Evolutionary conservation across 345 rosid genomes (phyloP).

Genomic region (Syzygium grande): DNA sequence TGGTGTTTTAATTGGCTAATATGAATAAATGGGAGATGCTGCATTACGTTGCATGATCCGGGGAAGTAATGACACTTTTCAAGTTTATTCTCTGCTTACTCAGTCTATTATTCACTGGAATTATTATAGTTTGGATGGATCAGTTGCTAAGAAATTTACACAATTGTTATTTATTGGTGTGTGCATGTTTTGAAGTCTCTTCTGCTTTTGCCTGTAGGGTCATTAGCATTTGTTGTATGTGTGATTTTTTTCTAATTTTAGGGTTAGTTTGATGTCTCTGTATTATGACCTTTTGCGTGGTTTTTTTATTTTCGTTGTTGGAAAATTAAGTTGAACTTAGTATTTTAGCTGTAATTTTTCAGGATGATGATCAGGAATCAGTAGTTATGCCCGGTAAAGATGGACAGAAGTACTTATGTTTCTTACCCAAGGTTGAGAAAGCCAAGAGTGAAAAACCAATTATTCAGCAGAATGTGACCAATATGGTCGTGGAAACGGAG

Average conservation of each 20-base stretch:
- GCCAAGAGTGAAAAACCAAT: conserved; percentile 34
- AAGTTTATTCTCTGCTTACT: neutral
- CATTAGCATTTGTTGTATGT: neutral
- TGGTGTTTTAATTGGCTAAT: neutral
- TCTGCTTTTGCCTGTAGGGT: neutral
- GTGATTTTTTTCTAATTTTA: neutral
- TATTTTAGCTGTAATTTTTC: conserved; percentile 4
- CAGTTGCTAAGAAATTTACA: neutral
- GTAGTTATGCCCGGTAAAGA: conserved; percentile 55
- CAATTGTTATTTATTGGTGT: neutral
- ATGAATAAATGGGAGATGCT: neutral
- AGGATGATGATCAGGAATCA: conserved; percentile 78
- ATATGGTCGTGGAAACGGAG: conserved; percentile 76
- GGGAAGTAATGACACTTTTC: neutral
- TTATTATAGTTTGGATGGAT: neutral
- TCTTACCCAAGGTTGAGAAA: conserved; percentile 78
- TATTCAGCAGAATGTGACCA: conserved; percentile 47
- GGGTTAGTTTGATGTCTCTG: neutral
- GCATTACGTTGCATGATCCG: neutral
- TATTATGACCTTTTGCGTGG: neutral
- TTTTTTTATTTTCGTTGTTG: neutral
- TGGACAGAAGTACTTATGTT: conserved; percentile 59
- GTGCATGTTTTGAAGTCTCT: neutral
- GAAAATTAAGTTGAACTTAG: neutral
- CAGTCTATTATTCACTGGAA: neutral